Conservation (phyloP, 2,329 filamentous ascomycete species). For the Xylariaceae sp. region DNA sequence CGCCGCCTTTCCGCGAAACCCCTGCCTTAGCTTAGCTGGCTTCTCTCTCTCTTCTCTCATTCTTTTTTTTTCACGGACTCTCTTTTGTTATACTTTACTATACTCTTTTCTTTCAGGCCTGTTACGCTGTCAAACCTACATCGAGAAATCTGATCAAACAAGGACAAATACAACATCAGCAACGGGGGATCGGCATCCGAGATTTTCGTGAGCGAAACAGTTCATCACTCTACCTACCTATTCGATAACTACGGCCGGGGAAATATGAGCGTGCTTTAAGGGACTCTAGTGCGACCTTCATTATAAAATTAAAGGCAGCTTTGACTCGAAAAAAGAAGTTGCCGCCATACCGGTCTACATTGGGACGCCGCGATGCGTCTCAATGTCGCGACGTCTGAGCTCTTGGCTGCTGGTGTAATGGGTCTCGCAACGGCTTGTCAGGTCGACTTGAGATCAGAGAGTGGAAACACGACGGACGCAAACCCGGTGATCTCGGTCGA, state of each 20-base stretch:
- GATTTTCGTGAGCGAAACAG: background rate
- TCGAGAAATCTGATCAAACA: background rate
- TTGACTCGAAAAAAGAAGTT: constrained; percentile 13
- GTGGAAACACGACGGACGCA: background rate
- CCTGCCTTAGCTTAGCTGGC: constrained; percentile 3
- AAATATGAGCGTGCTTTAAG: background rate
- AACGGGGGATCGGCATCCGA: background rate
- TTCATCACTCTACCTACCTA: background rate
- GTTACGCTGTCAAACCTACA: constrained; percentile 5
- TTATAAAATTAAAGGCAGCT: background rate
- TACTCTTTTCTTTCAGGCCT: constrained; percentile 5
- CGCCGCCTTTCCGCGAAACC: background rate
- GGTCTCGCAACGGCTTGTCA: constrained; percentile 4
- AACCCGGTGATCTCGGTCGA: constrained; percentile 14
- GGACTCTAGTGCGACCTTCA: background rate
- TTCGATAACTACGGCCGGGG: too few relatives aligned
- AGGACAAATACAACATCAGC: background rate
- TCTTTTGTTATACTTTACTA: background rate
- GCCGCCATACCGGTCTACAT: constrained; percentile 11
- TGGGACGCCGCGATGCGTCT: constrained; percentile 25
- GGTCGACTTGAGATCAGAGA: background rate
- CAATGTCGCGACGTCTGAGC: constrained; percentile 24
- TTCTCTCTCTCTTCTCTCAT: constrained; percentile 1
- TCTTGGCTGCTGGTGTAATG: constrained; percentile 23
- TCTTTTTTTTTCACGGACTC: constrained; percentile 1